Percentiles rank a stretch among this genome's conserved stretches.
Conservation (phyloP, 176 grass and related monocot species). For the Oryza glaberrima region DNA sequence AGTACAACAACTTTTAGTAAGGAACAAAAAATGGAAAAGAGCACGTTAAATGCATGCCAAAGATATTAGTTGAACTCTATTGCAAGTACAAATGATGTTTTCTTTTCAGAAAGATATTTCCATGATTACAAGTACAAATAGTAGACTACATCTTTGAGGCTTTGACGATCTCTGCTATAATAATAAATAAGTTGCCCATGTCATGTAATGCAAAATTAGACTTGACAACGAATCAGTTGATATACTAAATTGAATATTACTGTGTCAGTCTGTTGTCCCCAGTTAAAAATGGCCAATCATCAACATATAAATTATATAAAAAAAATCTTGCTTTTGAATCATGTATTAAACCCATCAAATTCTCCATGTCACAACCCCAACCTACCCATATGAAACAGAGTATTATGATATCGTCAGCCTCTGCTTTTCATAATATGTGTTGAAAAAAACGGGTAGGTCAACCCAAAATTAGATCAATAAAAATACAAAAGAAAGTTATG, state of each 20-base stretch:
- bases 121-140: no score
- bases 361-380: neutral
- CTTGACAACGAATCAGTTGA: conserved; percentile 6
- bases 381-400: neutral
- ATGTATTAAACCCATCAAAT: neutral
- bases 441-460: neutral
- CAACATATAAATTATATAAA: neutral
- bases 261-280: neutral
- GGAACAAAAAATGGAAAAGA: neutral
- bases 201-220: neutral
- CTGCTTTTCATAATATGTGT: neutral
- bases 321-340: conserved; percentile 10
- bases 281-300: conserved; percentile 24
- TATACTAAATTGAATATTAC: neutral
- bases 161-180: neutral
- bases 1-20: neutral
- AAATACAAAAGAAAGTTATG: neutral
- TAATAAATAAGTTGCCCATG: neutral
- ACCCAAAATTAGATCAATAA: neutral
- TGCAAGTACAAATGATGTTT: no score
- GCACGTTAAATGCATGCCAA: neutral
- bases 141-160: neutral
- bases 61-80: neutral
- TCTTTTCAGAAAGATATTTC: no score
- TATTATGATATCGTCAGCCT: neutral